Evolutionary conservation across 768 basidiomycete genomes (phyloP), one percentile per base, ranked within the genome.

Genomic region (Serendipita sp.): DNA sequence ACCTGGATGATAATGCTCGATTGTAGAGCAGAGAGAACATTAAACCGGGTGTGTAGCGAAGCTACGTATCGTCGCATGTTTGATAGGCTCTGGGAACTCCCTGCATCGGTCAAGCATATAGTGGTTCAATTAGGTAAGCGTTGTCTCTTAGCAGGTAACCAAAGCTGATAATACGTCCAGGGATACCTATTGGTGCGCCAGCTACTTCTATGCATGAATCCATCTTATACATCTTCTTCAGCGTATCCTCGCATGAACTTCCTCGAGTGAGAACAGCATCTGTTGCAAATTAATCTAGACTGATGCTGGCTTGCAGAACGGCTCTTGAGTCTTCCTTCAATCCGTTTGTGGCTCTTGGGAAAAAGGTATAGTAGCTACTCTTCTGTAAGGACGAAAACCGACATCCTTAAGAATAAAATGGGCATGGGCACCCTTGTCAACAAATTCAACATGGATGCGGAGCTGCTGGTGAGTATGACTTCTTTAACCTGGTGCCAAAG

Each of bases 161-260:
- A 64, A 28, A 41, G 56, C 28, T 70, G 24, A 67, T 53, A 44
- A 28, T 62, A 34, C 53, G 10, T 45, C 30, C 24, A 65, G 53
- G 48, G 35, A 63, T 64, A 18, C 60, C 51, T n/a, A 64, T 63
- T 62, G 63, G 51, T 45, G 44, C 34, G 45, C 8, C 10, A 13
- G 34, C 3, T 18, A n/a, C 7, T 18, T 32, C 2, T 18, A 10
- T 37, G 44, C 2, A 2, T 63, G 18, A 18, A 44, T 47, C 2
- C 18, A 11, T 41, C 41, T 13, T 45, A 60, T 69, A 67, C 68
- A 18, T 69, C 68, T 8, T 67, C 68, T 0, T 68, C 92, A 67
- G 91, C 91, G 3, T 98, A 98, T 72, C 95, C 95, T 35, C 86
- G 94, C 62, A 85, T 93, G 84, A 88, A 89, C 1, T 93, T 95